Percentiles rank a stretch among this genome's conserved stretches.
These are phyloP conservation scores for Aspergillus ellipticus DNA, from an alignment of 495 filamentous ascomycete genomes.

Conservation along the genomic window DNA sequence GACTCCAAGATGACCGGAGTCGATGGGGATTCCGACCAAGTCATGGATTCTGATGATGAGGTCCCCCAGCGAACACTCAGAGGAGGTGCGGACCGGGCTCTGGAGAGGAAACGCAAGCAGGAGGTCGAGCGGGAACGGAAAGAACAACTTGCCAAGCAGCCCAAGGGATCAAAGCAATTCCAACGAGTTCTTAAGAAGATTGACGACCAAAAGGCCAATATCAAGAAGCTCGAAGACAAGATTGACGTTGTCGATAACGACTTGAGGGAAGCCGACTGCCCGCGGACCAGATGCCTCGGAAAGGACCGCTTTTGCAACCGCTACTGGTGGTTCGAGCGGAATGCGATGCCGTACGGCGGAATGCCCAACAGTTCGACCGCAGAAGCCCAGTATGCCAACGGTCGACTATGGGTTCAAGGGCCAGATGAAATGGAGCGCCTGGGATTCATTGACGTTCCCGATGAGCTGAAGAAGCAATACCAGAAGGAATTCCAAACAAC, in stretches of 20 bases:
- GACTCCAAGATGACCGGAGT: conserved; percentile 68
- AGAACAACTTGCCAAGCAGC: conserved; percentile 73
- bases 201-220: conserved; percentile 72
- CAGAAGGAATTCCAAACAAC: conserved; percentile 68
- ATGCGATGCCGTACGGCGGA: conserved; percentile 94
- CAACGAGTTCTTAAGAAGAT: conserved; percentile 84
- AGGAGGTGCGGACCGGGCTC: conserved; percentile 70
- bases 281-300: conserved; percentile 81
- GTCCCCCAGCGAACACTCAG: conserved; percentile 67
- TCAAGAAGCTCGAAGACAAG: conserved; percentile 76
- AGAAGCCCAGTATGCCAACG: conserved; percentile 84
- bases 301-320: conserved; percentile 96
- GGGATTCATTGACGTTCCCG: conserved; percentile 75
- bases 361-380: conserved; percentile 85
- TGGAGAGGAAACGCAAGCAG: conserved; percentile 78
- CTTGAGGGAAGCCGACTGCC: conserved; percentile 87
- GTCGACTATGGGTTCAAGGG: conserved; percentile 92
- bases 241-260: conserved; percentile 85
- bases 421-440: conserved; percentile 84
- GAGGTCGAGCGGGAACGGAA: conserved; percentile 77
- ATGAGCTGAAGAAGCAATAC: conserved; percentile 60
- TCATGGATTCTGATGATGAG: conserved; percentile 61
- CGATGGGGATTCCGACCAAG: conserved; percentile 49
- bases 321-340: conserved; percentile 98
- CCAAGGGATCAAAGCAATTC: conserved; percentile 85